Conservation (phyloP, 2,329 filamentous ascomycete genomes). For the Fusarium praegraminearum region DNA sequence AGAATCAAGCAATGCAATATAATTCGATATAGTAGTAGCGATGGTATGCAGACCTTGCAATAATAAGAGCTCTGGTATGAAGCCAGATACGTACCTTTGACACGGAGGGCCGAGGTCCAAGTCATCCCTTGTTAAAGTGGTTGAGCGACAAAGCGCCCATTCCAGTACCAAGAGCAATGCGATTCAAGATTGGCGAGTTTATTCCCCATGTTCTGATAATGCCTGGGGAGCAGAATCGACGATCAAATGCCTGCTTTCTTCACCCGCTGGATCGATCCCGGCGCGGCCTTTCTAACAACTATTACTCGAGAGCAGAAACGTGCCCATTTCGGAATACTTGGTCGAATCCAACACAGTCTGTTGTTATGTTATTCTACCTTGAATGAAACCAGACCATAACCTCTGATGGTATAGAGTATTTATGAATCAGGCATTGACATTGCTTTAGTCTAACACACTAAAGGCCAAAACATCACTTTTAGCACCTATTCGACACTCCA, state of each 20-base stretch:
- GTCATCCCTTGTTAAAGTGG: slow-evolving; percentile 17
- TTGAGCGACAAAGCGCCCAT: slow-evolving; percentile 29
- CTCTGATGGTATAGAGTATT: neutral
- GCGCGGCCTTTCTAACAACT: neutral
- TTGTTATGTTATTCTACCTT: neutral
- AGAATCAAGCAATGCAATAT: slow-evolving; percentile 1
- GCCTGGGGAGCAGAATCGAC: neutral
- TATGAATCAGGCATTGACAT: neutral
- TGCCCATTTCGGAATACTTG: neutral
- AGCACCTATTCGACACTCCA: neutral
- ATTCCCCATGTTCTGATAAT: neutral
- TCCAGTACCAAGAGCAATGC: slow-evolving; percentile 20
- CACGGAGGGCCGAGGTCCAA: slow-evolving; percentile 11
- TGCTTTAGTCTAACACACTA: neutral
- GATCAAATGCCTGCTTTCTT: neutral
- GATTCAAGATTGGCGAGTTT: neutral
- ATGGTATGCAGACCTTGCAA: slow-evolving; percentile 30
- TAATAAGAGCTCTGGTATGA: slow-evolving; percentile 36
- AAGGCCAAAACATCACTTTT: neutral
- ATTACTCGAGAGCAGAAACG: neutral
- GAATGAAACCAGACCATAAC: neutral
- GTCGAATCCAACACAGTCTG: neutral
- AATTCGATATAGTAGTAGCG: neutral
- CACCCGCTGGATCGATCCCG: neutral
- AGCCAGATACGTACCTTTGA: slow-evolving; percentile 15